Evolutionary conservation across 331 rosid species (phyloP), one percentile per base, ranked within the genome.

Genomic region (Spiraea crenata): DNA sequence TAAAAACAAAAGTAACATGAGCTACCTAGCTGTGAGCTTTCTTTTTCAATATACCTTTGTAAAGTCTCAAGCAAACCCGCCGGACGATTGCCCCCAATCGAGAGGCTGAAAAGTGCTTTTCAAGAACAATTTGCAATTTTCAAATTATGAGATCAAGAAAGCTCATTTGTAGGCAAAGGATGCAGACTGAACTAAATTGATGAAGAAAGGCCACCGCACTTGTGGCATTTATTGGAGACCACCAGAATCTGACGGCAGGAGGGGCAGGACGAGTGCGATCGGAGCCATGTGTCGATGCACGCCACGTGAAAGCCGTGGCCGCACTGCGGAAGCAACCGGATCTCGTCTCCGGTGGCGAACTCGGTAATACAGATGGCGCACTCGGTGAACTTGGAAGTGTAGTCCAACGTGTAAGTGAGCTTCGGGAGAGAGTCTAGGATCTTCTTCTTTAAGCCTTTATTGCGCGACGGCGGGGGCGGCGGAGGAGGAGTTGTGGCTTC

Each of bases 191-290:
- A 25, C 31, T 25, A 57, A 57, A 57, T 57, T 34, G 13, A 57
- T 57, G 31, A 57, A 12, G 93, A 85, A 25, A 84, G 64, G 9
- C 89, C 93, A 9, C 90, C 93, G 74, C 97, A 89, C 87, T 82
- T 92, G 47, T 85, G 81, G 79, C 97, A 92, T 63, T 82, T 70
- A 8, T 0, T 34, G 1, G 85, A 49, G 15, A 71, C 78, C 55
- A 64, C 89, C 55, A 87, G 83, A 77, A 92, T 80, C 87, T 87
- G 93, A 65, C 97, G 96, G 84, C 96, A 91, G 9, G 96, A 85
- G 0, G 93, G 97, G 58, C 97, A 89, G 0, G 97, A 89, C 1
- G 93, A 91, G 79, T 91, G 93, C 64, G 96, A 89, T 69, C 76
- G 77, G 20, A 91, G 90, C 97, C 97, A 91, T 17, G 72, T 78